Evolutionary conservation across 371 early-diverging fungal species (phyloP).

Genomic region (Rhizopus delemar): DNA sequence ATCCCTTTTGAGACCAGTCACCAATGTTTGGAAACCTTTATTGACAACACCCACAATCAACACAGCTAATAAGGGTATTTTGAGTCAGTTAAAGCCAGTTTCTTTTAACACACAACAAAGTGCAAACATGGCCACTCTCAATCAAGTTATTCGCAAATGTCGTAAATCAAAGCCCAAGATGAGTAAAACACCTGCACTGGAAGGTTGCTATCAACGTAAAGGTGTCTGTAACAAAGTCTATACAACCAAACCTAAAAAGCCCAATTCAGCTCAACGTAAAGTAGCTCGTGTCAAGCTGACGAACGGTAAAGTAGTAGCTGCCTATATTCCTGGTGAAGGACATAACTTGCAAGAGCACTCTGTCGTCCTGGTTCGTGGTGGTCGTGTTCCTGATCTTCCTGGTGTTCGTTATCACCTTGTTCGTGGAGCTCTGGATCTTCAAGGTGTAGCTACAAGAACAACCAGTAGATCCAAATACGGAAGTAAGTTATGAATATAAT

Average conservation of each 20-base stretch:
- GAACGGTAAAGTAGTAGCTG: conserved; percentile 85
- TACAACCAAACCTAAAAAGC: conserved; percentile 91
- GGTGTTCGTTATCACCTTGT: conserved; percentile 95
- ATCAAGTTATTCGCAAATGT: conserved; percentile 89
- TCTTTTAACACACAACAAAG: conserved; percentile 21
- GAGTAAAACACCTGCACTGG: conserved; percentile 87
- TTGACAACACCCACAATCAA: conserved; percentile 6
- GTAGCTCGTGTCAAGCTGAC: conserved; percentile 85
- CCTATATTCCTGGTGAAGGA: conserved; percentile 98
- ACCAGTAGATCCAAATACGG: conserved; percentile 94
- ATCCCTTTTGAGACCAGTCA: conserved; percentile 30
- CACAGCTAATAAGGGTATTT: conserved; percentile 13
- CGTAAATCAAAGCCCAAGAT: conserved; percentile 72
- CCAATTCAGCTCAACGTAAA: conserved; percentile 90
- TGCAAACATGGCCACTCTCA: conserved; percentile 84
- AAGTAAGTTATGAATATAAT: conserved; percentile 52
- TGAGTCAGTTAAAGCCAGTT: conserved; percentile 26
- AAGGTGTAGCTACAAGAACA: conserved; percentile 87
- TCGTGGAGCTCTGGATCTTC: conserved; percentile 92
- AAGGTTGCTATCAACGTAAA: conserved; percentile 84
- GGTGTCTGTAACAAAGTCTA: conserved; percentile 96
- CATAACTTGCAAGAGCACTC: conserved; percentile 97
- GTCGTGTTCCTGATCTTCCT: conserved; percentile 94
- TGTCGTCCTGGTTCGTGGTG: conserved; percentile 93
- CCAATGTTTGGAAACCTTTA: conserved; percentile 2